These are phyloP conservation scores for Globisporangium perplexum DNA, from an alignment of 352 stramenopile genomes.

Conservation along the genomic window DNA sequence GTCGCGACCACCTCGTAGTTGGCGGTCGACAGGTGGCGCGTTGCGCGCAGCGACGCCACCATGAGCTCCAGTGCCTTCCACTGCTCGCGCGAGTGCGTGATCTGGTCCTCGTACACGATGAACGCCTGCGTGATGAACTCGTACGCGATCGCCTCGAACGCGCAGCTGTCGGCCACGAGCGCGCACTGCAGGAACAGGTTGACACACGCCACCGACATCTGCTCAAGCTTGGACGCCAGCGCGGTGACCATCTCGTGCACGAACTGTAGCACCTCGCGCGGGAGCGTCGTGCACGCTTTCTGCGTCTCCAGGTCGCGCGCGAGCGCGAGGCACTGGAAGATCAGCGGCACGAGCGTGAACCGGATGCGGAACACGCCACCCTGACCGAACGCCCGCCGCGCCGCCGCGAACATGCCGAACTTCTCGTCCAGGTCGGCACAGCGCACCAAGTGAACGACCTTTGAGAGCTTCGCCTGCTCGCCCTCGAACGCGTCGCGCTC, in stretches of 20 bases:
- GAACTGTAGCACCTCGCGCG: slow-evolving; percentile 96
- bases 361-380: slow-evolving; percentile 87
- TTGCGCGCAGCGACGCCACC: slow-evolving; percentile 83
- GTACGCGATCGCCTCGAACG: slow-evolving; percentile 92
- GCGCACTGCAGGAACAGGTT: slow-evolving; percentile 95
- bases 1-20: slow-evolving; percentile 96
- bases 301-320: slow-evolving; percentile 35
- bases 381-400: slow-evolving; percentile 70
- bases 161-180: slow-evolving; percentile 75
- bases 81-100: slow-evolving; percentile 90
- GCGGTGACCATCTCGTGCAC: slow-evolving; percentile 96
- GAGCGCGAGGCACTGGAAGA: slow-evolving; percentile 89
- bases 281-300: slow-evolving; percentile 33
- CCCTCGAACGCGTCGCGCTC: slow-evolving; percentile 55
- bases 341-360: slow-evolving; percentile 91
- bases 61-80: slow-evolving; percentile 87
- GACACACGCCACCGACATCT: slow-evolving; percentile 74
- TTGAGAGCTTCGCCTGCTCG: slow-evolving; percentile 90
- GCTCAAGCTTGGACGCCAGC: slow-evolving; percentile 76
- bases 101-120: slow-evolving; percentile 96
- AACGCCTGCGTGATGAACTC: slow-evolving; percentile 96
- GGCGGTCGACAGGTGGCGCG: slow-evolving; percentile 66
- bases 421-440: slow-evolving; percentile 59
- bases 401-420: slow-evolving; percentile 54
- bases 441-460: slow-evolving; percentile 92